Evolutionary conservation across 139 green algal genomes (phyloP), one percentile per base, ranked within the genome.

Genomic region (Chlorella vulgaris): DNA sequence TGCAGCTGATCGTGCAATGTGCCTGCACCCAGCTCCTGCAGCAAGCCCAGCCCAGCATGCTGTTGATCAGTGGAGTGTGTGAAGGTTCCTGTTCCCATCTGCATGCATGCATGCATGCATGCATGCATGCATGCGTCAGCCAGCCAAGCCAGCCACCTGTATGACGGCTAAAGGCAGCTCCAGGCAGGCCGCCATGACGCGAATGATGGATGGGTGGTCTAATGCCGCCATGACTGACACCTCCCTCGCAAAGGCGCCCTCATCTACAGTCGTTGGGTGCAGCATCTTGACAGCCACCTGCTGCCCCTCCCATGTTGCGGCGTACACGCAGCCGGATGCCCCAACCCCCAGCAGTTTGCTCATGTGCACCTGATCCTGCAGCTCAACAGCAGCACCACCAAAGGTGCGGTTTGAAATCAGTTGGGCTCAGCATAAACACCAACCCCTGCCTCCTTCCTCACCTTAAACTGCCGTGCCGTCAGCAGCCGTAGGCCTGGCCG

Each of bases 241-340:
- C 53, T 88, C 84, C 53, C 79, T 55, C 1, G 26, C 39, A 22
- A 80, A 70, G 7, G 58, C n/a, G 15, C 22, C 15, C 29, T 43
- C 74, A 31, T 74, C 75, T 28, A 67, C 67, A 24, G 28, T 28
- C 1, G 76, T 76, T 15, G 83, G 83, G 55, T 87, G 83, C 33
- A 81, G 35, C 8, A 81, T 21, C 69, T 87, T 87, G 8, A 87
- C 83, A 21, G 83, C 83, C 31, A 87, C 83, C 8, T 4, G 55
- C 35, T 38, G 50, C 4, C 83, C 83, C 33, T 28, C 55, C 42
- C 58, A 87, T 1, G 47, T 51, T 2, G 39, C 83, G 3, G 67
- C 68, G 26, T 84, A 69, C 28, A 87, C 83, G 13, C 61, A 63
- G 24, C 76, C 83, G 0, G 65, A 47, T 7, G 40, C 77, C 15